Conservation (phyloP, 441 rosid species). For the Aquilaria agallochum region DNA sequence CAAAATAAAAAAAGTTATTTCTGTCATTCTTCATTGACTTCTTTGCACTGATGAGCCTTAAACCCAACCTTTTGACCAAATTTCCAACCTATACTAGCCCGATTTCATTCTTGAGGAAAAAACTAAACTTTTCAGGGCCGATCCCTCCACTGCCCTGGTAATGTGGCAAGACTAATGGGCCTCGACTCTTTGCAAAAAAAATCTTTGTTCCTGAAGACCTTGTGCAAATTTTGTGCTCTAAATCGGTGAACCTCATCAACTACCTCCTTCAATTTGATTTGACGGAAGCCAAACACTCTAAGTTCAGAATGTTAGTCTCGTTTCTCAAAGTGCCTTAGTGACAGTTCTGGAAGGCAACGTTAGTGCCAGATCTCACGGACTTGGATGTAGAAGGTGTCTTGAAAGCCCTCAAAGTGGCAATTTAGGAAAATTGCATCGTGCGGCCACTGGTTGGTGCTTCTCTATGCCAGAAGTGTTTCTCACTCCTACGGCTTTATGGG, state of each 20-base stretch:
- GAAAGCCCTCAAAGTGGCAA: too few relatives aligned
- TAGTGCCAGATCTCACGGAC: too few relatives aligned
- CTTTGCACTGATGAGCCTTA: slow-evolving; percentile 68
- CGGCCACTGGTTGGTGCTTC: too few relatives aligned
- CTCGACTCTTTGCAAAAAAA: slow-evolving; percentile 59
- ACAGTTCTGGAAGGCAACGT: background rate
- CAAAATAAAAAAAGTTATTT: slow-evolving; percentile 36
- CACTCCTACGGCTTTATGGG: too few relatives aligned
- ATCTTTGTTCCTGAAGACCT: slow-evolving; percentile 30
- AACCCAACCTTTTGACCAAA: slow-evolving; percentile 72
- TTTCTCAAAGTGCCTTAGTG: slow-evolving; percentile 59
- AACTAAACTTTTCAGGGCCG: slow-evolving; percentile 18
- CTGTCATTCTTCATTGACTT: slow-evolving; percentile 45
- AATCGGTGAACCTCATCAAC: slow-evolving; percentile 90
- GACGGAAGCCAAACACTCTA: slow-evolving; percentile 37
- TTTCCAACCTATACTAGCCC: slow-evolving; percentile 16
- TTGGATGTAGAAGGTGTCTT: too few relatives aligned
- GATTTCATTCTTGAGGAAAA: slow-evolving; percentile 17
- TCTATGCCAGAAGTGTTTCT: too few relatives aligned
- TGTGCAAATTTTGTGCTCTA: slow-evolving; percentile 48
- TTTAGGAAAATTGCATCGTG: too few relatives aligned
- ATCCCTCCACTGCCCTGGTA: slow-evolving; percentile 35
- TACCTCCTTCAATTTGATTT: slow-evolving; percentile 43
- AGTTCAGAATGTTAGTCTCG: slow-evolving; percentile 70
- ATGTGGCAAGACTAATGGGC: slow-evolving; percentile 93